Conservation (phyloP, 257 asterid species). For the Dorcoceras hygrometricum region DNA sequence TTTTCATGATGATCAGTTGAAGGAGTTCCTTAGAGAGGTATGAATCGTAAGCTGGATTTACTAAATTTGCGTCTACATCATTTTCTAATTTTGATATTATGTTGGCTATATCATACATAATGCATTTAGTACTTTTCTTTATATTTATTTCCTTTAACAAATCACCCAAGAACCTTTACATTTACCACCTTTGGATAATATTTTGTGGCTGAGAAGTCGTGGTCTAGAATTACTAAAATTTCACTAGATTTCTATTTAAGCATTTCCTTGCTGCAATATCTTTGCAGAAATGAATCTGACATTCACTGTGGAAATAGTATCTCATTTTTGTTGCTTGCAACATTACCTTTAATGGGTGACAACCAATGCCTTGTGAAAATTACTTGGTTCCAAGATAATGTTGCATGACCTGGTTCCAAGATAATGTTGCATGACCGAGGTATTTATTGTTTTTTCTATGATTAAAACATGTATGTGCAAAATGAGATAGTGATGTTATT, state of each 20-base stretch:
- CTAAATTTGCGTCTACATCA: background rate
- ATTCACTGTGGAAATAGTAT: background rate
- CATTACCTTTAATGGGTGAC: background rate
- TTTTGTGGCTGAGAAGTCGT: too few species aligned
- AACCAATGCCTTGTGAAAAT: background rate
- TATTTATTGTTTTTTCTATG: background rate
- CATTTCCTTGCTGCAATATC: background rate
- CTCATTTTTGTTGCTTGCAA: background rate
- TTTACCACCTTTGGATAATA: too few species aligned
- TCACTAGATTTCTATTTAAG: too few species aligned
- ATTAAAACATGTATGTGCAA: too few species aligned
- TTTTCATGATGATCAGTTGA: slow-evolving; percentile 86
- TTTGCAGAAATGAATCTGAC: background rate
- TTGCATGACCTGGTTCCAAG: background rate
- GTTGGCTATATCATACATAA: too few species aligned
- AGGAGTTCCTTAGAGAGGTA: slow-evolving; percentile 95
- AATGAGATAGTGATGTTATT: too few species aligned
- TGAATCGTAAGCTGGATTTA: slow-evolving; percentile 10
- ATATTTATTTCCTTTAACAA: too few species aligned
- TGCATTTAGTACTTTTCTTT: too few species aligned
- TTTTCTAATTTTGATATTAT: background rate
- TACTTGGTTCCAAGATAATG: background rate
- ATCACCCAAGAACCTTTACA: too few species aligned
- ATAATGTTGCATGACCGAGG: background rate
- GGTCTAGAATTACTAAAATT: too few species aligned